Conservation (phyloP, 1,284 basidiomycete genomes). For the Puccinia coronata region DNA sequence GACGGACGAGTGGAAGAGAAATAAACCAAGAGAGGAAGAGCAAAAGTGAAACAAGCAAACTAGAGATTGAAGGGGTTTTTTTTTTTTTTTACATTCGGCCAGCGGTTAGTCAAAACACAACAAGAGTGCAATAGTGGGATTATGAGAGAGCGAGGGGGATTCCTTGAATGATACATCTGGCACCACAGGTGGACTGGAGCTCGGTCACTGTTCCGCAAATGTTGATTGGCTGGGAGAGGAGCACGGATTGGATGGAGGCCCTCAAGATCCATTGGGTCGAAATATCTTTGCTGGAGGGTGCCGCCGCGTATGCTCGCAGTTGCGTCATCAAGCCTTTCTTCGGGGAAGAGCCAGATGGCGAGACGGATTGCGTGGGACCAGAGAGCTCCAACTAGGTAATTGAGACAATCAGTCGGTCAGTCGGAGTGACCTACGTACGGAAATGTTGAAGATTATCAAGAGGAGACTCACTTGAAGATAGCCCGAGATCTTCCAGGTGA, state of each 20-base stretch:
- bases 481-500: constrained; percentile 11
- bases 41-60: background rate
- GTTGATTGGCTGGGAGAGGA: constrained; percentile 27
- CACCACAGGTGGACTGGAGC: constrained; percentile 7
- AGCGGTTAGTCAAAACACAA: background rate
- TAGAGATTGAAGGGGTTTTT: background rate
- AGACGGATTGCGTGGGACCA: background rate
- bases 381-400: constrained; percentile 5
- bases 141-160: background rate
- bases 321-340: background rate
- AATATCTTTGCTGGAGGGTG: background rate
- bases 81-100: background rate
- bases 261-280: constrained; percentile 17
- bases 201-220: constrained; percentile 5
- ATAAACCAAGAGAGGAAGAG: background rate
- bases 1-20: background rate
- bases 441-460: background rate
- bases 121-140: no score
- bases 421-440: background rate
- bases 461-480: constrained; percentile 21
- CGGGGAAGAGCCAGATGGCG: background rate
- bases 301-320: background rate
- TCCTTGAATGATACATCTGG: constrained; percentile 24
- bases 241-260: constrained; percentile 19
- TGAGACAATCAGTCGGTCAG: background rate